Base-by-base conservation (phyloP, 2,329 filamentous ascomycete genomes). In the Ophiostoma australiae region DNA sequence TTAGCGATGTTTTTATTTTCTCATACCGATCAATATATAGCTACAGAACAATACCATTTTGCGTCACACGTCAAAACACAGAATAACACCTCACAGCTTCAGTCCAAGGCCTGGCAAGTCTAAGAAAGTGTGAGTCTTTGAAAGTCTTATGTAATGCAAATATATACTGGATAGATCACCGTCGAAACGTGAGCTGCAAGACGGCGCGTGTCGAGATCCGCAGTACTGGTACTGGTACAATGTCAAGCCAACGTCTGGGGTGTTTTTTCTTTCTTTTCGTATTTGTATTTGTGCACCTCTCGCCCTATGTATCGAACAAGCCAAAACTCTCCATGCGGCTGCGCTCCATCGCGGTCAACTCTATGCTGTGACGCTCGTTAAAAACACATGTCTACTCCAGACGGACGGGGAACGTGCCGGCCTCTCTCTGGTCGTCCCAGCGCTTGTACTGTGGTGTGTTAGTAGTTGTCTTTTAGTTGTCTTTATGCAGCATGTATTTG, bases 361-460 rank as follows among this genome's bases (percentile, higher is more conserved):
- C 66, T 23, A 41, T 44, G 66, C 66, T 48, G 66, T 15, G 13
- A 27, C 66, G 66, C 20, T 31, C 33, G 27, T 33, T 17, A 52
- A 35, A 41, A 55, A 63, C 39, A 39, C 33, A 15, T 55, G 61
- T 70, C 55, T 86, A 89, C 79, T 91, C 88, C 77, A 91, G 82
- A 77, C 87, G 86, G 76, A 81, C 86, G 67, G 89, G 89, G 83
- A 91, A 91, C 79, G 85, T 90, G 78, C 89, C 89, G 76, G 85
- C 84, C 80, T 89, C 89, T 83, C 95, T 91, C 87, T 98, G 95
- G 79, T 95, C 92, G 80, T 99, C 94, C 95, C 95, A 99, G 84
- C 95, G 89, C 83, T 90, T 84, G 80, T 91, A 91, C 95, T 75
- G 37, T 5, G 48, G 6, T 11, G 7, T 8, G 15, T 48, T 11